phyloP scores from a whole-genome alignment of 2,329 filamentous ascomycete genomes.

The Gaeumannomyces sp. region DNA sequence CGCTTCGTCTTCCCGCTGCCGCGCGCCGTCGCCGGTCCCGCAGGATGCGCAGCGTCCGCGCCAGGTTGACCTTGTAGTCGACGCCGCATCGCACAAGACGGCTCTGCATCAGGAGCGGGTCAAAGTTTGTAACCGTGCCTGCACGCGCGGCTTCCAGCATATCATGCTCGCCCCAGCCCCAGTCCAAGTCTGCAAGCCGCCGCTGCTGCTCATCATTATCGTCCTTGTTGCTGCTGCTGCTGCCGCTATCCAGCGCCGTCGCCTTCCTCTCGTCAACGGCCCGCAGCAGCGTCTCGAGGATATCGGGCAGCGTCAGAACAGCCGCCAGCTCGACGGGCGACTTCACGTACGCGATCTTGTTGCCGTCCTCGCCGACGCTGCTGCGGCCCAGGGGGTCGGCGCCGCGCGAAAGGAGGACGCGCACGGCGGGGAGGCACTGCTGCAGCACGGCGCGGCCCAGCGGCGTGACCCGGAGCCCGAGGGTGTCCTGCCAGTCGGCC shows the following conservation, averaged over 20 bases:
- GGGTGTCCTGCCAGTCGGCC: conserved; percentile 14
- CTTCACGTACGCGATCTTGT: not conserved
- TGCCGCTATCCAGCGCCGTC: too few species aligned
- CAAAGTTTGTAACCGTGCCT: conserved; percentile 10
- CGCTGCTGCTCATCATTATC: too few species aligned
- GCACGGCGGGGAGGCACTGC: conserved; percentile 12
- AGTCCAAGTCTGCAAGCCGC: not conserved
- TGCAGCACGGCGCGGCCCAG: conserved; percentile 14
- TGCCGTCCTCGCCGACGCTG: not conserved
- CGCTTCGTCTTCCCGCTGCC: not conserved
- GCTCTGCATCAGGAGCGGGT: conserved; percentile 13
- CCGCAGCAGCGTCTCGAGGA: conserved; percentile 14
- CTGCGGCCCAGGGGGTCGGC: conserved; percentile 8
- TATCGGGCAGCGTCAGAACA: conserved; percentile 14
- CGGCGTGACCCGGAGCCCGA: conserved; percentile 11
- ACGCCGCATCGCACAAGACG: conserved; percentile 15
- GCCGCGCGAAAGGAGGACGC: conserved; percentile 12
- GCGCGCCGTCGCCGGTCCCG: conserved; percentile 6
- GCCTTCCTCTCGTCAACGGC: conserved; percentile 1
- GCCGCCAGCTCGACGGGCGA: conserved; percentile 14
- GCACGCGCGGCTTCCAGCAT: conserved; percentile 13
- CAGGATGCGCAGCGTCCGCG: conserved; percentile 11
- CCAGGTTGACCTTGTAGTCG: conserved; percentile 9
- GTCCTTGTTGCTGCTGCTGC: too few species aligned
- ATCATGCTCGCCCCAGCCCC: conserved; percentile 11